These are phyloP conservation scores for Colletotrichum destructivum DNA, from an alignment of 2,329 filamentous ascomycete species.

Conservation along the genomic window DNA sequence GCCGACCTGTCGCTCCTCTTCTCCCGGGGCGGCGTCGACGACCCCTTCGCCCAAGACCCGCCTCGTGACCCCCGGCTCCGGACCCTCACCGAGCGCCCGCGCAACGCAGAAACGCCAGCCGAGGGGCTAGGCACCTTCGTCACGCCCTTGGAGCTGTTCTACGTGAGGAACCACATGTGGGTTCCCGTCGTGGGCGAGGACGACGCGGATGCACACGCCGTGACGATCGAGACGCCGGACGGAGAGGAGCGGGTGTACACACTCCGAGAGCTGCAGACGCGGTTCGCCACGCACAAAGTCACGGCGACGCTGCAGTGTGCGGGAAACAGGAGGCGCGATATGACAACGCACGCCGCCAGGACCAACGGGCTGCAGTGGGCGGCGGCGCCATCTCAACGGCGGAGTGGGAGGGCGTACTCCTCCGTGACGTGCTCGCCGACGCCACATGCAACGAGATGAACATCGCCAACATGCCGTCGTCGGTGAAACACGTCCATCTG, in stretches of 20 bases:
- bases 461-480: slow-evolving; percentile 47
- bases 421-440: slow-evolving; percentile 61
- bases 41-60: slow-evolving; percentile 61
- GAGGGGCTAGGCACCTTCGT: slow-evolving; percentile 59
- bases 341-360: slow-evolving; percentile 58
- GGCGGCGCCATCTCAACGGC: slow-evolving; percentile 63
- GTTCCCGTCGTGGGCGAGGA: slow-evolving; percentile 56
- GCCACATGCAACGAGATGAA: slow-evolving; percentile 44
- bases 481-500: slow-evolving; percentile 55
- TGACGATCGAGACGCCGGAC: slow-evolving; percentile 60
- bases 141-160: slow-evolving; percentile 61
- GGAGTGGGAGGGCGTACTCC: slow-evolving; percentile 61
- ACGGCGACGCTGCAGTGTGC: slow-evolving; percentile 64
- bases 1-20: slow-evolving; percentile 44
- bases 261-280: slow-evolving; percentile 59
- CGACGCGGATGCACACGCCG: slow-evolving; percentile 51
- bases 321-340: slow-evolving; percentile 62
- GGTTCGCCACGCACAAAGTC: slow-evolving; percentile 59
- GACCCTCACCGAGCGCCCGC: slow-evolving; percentile 60
- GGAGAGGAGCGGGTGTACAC: slow-evolving; percentile 58
- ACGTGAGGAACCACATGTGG: slow-evolving; percentile 65
- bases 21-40: slow-evolving; percentile 55
- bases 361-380: slow-evolving; percentile 65
- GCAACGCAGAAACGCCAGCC: slow-evolving; percentile 65
- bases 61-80: slow-evolving; percentile 58